phyloP scores from a whole-genome alignment of 805 yeast species.

The Wickerhamomyces bovis region DNA sequence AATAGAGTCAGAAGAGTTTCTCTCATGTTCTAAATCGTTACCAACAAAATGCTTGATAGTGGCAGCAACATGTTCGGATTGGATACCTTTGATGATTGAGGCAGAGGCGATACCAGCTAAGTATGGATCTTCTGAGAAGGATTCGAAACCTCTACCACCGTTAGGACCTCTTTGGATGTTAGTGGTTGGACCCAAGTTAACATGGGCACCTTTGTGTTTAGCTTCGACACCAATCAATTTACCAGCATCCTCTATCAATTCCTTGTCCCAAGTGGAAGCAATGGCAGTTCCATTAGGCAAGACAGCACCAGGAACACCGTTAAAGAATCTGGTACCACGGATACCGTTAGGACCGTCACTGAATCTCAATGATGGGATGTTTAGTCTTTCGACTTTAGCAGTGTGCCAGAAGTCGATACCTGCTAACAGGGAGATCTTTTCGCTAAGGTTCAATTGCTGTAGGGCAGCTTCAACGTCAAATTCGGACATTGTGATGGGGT shows the following conservation, averaged over 20 bases:
- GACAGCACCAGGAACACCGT: conserved; percentile 46
- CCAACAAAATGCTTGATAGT: conserved; percentile 28
- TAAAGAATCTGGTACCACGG: conserved; percentile 45
- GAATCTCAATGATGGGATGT: conserved; percentile 39
- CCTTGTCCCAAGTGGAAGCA: conserved; percentile 48
- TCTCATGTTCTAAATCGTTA: conserved; percentile 53
- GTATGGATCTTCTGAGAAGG: conserved; percentile 54
- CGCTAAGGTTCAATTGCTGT: conserved; percentile 8
- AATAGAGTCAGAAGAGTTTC: conserved; percentile 40
- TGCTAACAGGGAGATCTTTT: conserved; percentile 14
- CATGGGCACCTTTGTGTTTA: conserved; percentile 44
- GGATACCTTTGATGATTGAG: conserved; percentile 45
- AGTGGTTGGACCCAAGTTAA: conserved; percentile 40
- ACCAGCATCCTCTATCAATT: conserved; percentile 41
- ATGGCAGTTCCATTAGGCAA: conserved; percentile 55
- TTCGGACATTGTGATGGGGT: conserved; percentile 2
- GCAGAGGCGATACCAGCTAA: conserved; percentile 40
- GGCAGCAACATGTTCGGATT: conserved; percentile 42
- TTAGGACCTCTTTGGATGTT: conserved; percentile 51
- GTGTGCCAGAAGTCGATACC: conserved; percentile 49
- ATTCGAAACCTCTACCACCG: conserved; percentile 58
- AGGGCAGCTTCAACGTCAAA: conserved; percentile 17
- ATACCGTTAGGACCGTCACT: conserved; percentile 58
- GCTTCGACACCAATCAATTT: conserved; percentile 48
- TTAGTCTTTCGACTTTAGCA: conserved; percentile 23